A percentile compares a stretch with the other conserved stretches of the same genome.
Conservation (phyloP, 2,329 filamentous ascomycete species). For the Phyllosticta citribraziliensis region DNA sequence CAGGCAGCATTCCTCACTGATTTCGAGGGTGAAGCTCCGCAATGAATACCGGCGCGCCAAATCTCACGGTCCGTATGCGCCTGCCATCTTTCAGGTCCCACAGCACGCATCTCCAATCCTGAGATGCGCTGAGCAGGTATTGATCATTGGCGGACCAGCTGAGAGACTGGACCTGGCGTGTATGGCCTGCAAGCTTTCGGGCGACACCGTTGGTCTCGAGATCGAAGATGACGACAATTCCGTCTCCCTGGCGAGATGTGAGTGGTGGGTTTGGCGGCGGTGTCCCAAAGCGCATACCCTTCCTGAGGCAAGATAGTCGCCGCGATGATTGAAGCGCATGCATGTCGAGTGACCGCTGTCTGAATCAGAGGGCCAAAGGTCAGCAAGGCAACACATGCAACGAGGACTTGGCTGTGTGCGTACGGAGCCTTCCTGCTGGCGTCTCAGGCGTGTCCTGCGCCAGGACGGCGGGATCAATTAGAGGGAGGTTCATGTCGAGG, state of each 20-base stretch:
- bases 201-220: conserved; percentile 96
- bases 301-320: conserved; percentile 89
- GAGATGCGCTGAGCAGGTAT: conserved; percentile 84
- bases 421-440: conserved; percentile 77
- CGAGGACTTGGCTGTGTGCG: conserved; percentile 22
- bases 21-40: conserved; percentile 90
- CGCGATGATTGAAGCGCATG: conserved; percentile 82
- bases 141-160: conserved; percentile 88
- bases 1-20: conserved; percentile 47
- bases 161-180: conserved; percentile 82
- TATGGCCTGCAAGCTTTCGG: conserved; percentile 86
- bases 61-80: conserved; percentile 73
- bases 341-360: conserved; percentile 55
- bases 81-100: conserved; percentile 78
- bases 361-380: conserved; percentile 16
- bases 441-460: conserved; percentile 82
- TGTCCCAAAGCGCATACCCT: conserved; percentile 45
- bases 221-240: conserved; percentile 91
- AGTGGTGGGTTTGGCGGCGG: conserved; percentile 13
- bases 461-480: conserved; percentile 62
- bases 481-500: conserved; percentile 55
- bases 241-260: conserved; percentile 50
- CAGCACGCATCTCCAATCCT: conserved; percentile 92
- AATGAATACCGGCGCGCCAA: conserved; percentile 89
- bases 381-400: conserved; percentile 53